These are phyloP conservation scores for Noccaea caerulescens DNA, from an alignment of 345 rosid species.

Conservation along the genomic window DNA sequence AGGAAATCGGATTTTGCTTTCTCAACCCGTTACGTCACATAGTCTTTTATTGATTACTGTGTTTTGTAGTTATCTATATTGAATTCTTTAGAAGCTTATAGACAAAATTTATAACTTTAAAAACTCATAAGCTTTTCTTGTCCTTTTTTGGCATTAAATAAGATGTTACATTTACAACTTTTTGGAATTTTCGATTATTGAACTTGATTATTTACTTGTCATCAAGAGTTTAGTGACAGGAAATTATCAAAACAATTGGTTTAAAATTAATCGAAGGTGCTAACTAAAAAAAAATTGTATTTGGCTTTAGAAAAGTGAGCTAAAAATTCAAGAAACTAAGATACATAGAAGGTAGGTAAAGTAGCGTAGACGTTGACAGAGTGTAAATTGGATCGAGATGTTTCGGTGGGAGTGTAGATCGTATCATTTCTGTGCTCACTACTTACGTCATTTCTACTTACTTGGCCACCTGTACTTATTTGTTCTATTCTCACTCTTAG, in stretches of 20 bases:
- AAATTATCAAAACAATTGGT: background rate
- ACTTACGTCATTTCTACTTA: conserved; percentile 16
- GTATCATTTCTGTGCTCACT: conserved; percentile 6
- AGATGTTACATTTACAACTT: too few relatives aligned
- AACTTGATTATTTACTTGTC: background rate
- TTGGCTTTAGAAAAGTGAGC: background rate
- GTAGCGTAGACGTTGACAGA: conserved; percentile 14
- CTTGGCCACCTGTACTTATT: background rate
- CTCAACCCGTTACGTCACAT: background rate
- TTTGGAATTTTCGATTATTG: too few relatives aligned
- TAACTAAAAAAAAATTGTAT: background rate
- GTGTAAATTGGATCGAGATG: conserved; percentile 10
- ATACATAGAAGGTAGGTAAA: background rate
- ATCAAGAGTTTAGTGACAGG: background rate
- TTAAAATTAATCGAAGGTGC: background rate
- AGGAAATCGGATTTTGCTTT: conserved; percentile 20
- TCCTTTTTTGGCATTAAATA: too few relatives aligned
- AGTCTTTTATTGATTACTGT: background rate
- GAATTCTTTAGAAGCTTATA: background rate
- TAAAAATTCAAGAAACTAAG: background rate
- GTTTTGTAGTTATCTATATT: too few relatives aligned
- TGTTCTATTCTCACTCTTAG: background rate
- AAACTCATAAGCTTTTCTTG: too few relatives aligned
- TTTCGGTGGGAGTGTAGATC: background rate
- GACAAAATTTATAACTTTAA: background rate